These are phyloP conservation scores for Dioscorea cayenensis DNA, from an alignment of 116 monocot species.

Conservation along the genomic window DNA sequence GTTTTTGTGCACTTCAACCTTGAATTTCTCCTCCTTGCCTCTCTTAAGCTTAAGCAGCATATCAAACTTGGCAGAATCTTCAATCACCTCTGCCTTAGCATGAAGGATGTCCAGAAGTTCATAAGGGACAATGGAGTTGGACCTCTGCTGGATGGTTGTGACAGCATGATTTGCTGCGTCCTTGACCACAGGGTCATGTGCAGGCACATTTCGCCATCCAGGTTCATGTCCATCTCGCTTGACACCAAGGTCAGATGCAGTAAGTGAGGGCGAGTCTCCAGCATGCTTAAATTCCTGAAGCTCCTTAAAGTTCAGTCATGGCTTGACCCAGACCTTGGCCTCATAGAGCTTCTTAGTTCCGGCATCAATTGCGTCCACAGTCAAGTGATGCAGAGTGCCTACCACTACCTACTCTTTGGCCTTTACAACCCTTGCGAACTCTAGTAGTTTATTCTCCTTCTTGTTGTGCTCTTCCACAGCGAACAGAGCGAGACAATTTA, in stretches of 20 bases:
- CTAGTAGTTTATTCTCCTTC: conserved; percentile 28
- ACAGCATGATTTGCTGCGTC: conserved; percentile 91
- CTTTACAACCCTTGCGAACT: conserved; percentile 41
- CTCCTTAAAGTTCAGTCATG: conserved; percentile 52
- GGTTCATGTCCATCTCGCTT: conserved; percentile 49
- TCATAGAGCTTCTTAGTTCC: conserved; percentile 49
- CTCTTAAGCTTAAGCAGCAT: conserved; percentile 16
- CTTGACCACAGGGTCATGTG: conserved; percentile 76
- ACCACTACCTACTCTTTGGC: conserved; percentile 57
- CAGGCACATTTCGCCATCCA: conserved; percentile 60
- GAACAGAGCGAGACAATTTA: neutral
- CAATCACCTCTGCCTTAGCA: conserved; percentile 65
- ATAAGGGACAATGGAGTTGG: conserved; percentile 71
- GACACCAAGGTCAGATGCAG: conserved; percentile 24
- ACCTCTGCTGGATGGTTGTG: conserved; percentile 66
- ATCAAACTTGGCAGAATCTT: conserved; percentile 18
- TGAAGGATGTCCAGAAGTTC: conserved; percentile 73
- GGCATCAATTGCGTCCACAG: conserved; percentile 45
- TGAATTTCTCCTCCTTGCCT: conserved; percentile 20
- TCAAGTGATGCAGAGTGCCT: conserved; percentile 45
- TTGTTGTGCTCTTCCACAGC: conserved; percentile 2
- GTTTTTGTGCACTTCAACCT: conserved; percentile 23
- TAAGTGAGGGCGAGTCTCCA: conserved; percentile 16
- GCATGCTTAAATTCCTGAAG: conserved; percentile 40
- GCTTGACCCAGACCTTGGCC: conserved; percentile 60